Evolutionary conservation across 352 stramenopile genomes (phyloP), one percentile per base, ranked within the genome.

Genomic region (Elongisporangium prolatum): DNA sequence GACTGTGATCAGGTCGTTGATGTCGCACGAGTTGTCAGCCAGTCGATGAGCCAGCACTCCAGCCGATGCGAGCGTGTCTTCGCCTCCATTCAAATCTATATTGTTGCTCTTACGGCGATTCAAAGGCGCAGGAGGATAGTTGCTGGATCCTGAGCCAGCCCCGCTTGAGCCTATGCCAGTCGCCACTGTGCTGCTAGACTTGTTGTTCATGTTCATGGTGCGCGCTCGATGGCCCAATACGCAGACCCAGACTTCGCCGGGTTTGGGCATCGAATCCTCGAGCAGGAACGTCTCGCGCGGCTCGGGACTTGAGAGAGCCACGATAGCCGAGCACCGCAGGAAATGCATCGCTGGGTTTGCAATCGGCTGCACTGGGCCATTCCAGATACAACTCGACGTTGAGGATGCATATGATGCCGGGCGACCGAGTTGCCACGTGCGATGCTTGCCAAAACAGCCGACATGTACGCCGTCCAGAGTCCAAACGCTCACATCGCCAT

Each of bases 201-300:
- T 70, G 48, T 76, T 77, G 9, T 65, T 71, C 6, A 60, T 61
- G 22, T 69, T 77, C 44, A 61, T 58, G 28, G 66, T 68, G 22
- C 61, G 59, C 16, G 62, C 54, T 56, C 78, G 77, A 52, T 92
- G 78, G 16, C 72, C 69, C 0, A 78, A 79, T 6, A 86, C 60
- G 34, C 80, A 88, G n/a, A 87, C 57, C 80, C 83, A 92, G 3
- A 92, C 80, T 60, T 92, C 83, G 0, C 80, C 80, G 4, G 77
- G 70, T 55, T 90, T 92, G 11, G 80, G 83, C 76, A 92, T 89
- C 16, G 74, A 77, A 53, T 92, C 83, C 64, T 92, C 80, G 0
- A 89, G 60, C 37, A 90, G 61, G 54, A 88, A 87, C 49, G 71
- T 79, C 49, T 88, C 79, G n/a, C 50, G 67, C 11, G 56, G 61